These are phyloP conservation scores for Maudiozyma barnettii DNA, from an alignment of 805 yeast genomes.

Conservation along the genomic window DNA sequence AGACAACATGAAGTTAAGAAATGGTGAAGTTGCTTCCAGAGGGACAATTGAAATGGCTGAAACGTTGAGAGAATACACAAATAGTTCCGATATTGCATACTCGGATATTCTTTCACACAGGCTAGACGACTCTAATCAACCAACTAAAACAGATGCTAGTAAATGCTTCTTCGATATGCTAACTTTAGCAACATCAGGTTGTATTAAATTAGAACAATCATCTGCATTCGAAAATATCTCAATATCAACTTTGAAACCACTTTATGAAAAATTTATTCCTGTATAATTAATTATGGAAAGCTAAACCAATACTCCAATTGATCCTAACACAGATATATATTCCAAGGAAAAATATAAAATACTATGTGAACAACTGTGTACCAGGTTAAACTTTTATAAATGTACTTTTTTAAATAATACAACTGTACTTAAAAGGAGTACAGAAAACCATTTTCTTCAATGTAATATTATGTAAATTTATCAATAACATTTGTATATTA, in stretches of 20 bases:
- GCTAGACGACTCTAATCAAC: neutral
- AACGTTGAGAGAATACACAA: slow-evolving; percentile 11
- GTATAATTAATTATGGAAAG: neutral
- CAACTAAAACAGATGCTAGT: slow-evolving; percentile 20
- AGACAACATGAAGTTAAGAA: slow-evolving; percentile 5
- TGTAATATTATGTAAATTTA: no score
- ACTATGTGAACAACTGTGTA: no score
- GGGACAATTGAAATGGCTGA: slow-evolving; percentile 25
- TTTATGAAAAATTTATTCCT: slow-evolving; percentile 25
- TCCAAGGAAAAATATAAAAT: no score
- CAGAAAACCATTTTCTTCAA: no score
- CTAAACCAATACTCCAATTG: no score
- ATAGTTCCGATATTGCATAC: slow-evolving; percentile 2
- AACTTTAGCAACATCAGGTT: slow-evolving; percentile 71
- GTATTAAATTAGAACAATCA: slow-evolving; percentile 53
- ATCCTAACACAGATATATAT: no score
- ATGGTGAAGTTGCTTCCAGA: slow-evolving; percentile 20
- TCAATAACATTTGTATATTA: no score
- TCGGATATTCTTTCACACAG: slow-evolving; percentile 2
- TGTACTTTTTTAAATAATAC: no score
- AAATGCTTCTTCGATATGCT: slow-evolving; percentile 66
- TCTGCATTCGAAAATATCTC: slow-evolving; percentile 49
- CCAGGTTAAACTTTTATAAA: no score
- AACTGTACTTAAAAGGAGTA: no score
- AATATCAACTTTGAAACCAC: slow-evolving; percentile 38